Evolutionary conservation across 225 moss, liverwort and hornwort genomes (phyloP).

Genomic region (Antitrichia curtipendula): DNA sequence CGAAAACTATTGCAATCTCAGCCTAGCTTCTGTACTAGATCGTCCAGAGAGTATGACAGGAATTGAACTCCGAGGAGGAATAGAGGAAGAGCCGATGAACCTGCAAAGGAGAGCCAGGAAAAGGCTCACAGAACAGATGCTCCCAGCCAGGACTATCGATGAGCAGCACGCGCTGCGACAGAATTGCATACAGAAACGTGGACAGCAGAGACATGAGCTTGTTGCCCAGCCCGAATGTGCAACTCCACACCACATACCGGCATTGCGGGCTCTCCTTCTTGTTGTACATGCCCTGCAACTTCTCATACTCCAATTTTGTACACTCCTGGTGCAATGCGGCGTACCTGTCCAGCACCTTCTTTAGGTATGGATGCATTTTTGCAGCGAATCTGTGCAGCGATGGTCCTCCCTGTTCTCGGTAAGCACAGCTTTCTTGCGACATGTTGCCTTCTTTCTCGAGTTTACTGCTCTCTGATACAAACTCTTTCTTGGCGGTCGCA

Average conservation of each 20-base stretch:
- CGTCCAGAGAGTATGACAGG: neutral
- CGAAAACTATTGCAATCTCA: too few species aligned
- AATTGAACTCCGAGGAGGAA: neutral
- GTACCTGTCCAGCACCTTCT: conserved; percentile 27
- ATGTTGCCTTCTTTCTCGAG: neutral
- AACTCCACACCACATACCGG: conserved; percentile 59
- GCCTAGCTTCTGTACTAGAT: neutral
- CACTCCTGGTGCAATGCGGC: conserved; percentile 30
- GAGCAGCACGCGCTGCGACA: conserved; percentile 60
- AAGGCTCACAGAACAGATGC: conserved; percentile 45
- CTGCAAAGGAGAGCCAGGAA: conserved; percentile 35
- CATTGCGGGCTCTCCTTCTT: conserved; percentile 8
- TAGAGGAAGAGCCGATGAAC: neutral
- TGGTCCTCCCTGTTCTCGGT: conserved; percentile 30
- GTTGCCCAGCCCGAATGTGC: conserved; percentile 62
- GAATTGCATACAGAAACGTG: conserved; percentile 35
- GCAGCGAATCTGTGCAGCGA: conserved; percentile 34
- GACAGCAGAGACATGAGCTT: conserved; percentile 59
- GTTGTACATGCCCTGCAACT: neutral
- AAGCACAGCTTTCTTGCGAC: neutral
- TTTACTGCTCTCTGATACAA: neutral
- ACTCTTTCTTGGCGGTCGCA: neutral
- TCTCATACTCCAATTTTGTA: conserved; percentile 15
- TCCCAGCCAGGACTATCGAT: conserved; percentile 45
- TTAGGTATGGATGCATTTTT: conserved; percentile 11